phyloP scores from a whole-genome alignment of 2,329 filamentous ascomycete species.

The Colletotrichum sp. region DNA sequence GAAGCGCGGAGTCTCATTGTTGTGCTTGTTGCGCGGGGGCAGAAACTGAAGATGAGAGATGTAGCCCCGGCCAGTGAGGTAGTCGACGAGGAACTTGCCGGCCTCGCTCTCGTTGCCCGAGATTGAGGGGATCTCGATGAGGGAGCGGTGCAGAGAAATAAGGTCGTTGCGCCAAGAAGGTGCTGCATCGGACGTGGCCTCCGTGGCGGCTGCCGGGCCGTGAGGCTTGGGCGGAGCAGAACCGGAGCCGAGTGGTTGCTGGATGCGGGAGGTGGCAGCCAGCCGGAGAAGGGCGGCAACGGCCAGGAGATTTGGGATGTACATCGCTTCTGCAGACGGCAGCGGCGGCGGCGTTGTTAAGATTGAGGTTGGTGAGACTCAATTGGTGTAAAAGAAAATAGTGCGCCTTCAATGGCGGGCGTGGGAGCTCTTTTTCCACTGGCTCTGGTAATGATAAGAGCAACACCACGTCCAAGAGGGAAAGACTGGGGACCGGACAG shows the following conservation, averaged over 20 bases:
- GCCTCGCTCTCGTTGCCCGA: conserved; percentile 72
- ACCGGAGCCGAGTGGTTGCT: conserved; percentile 11
- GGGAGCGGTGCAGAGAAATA: conserved; percentile 74
- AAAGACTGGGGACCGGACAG: background rate
- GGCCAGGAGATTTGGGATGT: background rate
- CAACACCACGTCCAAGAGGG: background rate
- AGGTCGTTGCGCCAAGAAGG: conserved; percentile 56
- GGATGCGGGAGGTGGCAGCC: conserved; percentile 5
- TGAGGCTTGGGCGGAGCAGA: background rate
- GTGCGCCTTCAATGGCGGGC: background rate
- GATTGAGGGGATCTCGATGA: conserved; percentile 78
- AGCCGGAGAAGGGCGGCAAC: conserved; percentile 5
- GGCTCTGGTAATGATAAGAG: background rate
- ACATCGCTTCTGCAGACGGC: background rate
- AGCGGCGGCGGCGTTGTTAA: background rate
- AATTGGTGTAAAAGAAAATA: background rate
- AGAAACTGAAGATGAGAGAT: conserved; percentile 47
- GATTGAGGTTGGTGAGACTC: background rate
- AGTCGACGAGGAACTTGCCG: conserved; percentile 70
- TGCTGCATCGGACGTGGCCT: background rate
- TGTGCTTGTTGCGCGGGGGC: conserved; percentile 33
- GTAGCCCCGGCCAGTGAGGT: conserved; percentile 60
- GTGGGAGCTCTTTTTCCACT: background rate
- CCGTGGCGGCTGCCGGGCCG: background rate
- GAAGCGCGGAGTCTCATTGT: conserved; percentile 54